These are phyloP conservation scores for Aspergillus arachidicola DNA, from an alignment of 2,329 filamentous ascomycete genomes.

Conservation along the genomic window DNA sequence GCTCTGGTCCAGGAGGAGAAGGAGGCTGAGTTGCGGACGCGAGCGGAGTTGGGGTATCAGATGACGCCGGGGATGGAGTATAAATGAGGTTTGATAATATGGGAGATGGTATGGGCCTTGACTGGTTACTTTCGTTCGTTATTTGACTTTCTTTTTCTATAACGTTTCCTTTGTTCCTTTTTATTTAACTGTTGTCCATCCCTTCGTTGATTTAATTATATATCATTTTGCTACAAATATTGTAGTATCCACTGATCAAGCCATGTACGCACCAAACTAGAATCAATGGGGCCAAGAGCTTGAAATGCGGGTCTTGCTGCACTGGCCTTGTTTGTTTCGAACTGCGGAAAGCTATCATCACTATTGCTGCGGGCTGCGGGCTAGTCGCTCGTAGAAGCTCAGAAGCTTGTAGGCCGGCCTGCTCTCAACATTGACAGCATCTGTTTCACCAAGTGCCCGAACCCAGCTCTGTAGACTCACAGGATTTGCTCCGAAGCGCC, in stretches of 20 bases:
- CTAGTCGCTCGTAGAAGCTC: background rate
- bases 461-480: no score
- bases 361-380: background rate
- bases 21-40: conserved; percentile 20
- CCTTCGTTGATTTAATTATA: background rate
- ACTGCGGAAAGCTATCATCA: background rate
- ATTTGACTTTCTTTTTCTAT: background rate
- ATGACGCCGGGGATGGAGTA: background rate
- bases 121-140: background rate
- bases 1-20: conserved; percentile 26
- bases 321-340: background rate
- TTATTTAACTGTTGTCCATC: background rate
- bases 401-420: background rate
- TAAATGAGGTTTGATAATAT: background rate
- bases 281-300: background rate
- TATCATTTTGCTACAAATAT: background rate
- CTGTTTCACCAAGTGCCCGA: no score
- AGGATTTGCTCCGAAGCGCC: no score
- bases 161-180: background rate
- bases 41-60: conserved; percentile 13
- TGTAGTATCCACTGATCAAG: background rate
- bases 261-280: background rate
- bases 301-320: background rate
- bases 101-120: background rate
- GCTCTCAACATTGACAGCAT: no score